These are phyloP conservation scores for Debaryomycetaceae sp. DNA, from an alignment of 1,139 yeast species.

Conservation along the genomic window DNA sequence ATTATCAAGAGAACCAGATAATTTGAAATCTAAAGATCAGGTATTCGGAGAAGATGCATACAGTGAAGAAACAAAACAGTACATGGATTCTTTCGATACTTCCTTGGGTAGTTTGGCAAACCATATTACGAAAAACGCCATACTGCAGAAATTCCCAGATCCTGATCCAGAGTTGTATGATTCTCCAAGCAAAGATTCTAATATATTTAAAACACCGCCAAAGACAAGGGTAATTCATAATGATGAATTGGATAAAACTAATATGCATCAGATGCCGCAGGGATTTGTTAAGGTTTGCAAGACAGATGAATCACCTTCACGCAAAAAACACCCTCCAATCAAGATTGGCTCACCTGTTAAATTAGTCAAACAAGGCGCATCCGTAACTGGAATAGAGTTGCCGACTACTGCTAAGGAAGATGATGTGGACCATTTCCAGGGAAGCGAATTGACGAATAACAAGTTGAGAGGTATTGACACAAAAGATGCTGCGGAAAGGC, in stretches of 20 bases:
- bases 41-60: slow-evolving; percentile 33
- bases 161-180: slow-evolving; percentile 34
- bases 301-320: neutral
- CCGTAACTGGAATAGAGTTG: slow-evolving; percentile 23
- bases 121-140: slow-evolving; percentile 9
- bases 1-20: slow-evolving; percentile 32
- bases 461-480: slow-evolving; percentile 21
- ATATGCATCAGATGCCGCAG: neutral
- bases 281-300: neutral
- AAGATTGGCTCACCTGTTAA: slow-evolving; percentile 42
- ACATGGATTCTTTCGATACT: slow-evolving; percentile 4
- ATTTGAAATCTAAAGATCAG: slow-evolving; percentile 33
- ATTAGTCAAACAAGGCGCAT: slow-evolving; percentile 28
- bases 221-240: slow-evolving; percentile 4
- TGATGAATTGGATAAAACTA: neutral
- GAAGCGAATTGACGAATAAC: slow-evolving; percentile 13
- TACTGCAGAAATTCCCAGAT: slow-evolving; percentile 25
- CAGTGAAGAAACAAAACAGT: slow-evolving; percentile 6
- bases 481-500: slow-evolving; percentile 6
- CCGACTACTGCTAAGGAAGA: slow-evolving; percentile 7
- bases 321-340: slow-evolving; percentile 26
- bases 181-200: slow-evolving; percentile 15
- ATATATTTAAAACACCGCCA: slow-evolving; percentile 29
- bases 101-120: slow-evolving; percentile 16
- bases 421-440: neutral